A percentile compares a stretch with the other conserved stretches of the same genome.
phyloP scores from a whole-genome alignment of 306 rosid species.

The Arachis stenosperma region DNA sequence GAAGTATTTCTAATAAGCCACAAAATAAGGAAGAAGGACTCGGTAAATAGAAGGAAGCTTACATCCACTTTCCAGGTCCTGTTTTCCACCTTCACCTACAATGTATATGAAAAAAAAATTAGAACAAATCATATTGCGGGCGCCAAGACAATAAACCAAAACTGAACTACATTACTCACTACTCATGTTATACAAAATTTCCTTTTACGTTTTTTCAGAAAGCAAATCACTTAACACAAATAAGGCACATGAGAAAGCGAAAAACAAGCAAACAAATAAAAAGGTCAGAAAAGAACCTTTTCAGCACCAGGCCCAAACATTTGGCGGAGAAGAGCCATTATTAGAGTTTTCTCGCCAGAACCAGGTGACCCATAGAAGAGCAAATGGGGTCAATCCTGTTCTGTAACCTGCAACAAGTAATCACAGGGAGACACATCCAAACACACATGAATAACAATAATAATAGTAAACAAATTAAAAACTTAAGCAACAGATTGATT shows the following conservation, averaged over 20 bases:
- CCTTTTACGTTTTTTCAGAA: not conserved
- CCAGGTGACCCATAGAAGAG: constrained; percentile 95
- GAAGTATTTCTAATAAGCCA: not conserved
- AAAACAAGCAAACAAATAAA: not conserved
- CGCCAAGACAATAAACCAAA: constrained; percentile 13
- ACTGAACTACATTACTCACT: not conserved
- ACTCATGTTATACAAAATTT: not conserved
- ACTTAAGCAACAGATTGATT: not conserved
- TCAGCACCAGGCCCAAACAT: constrained; percentile 89
- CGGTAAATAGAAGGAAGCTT: constrained; percentile 43
- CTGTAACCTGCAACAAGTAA: constrained; percentile 56
- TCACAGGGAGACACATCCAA: not conserved
- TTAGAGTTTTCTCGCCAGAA: constrained; percentile 97
- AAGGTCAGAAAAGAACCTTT: constrained; percentile 50
- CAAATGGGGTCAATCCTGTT: constrained; percentile 96
- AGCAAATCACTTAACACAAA: constrained; percentile 3
- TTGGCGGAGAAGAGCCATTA: constrained; percentile 90
- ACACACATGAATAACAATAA: not conserved
- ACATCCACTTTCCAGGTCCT: constrained; percentile 95
- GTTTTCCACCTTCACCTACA: constrained; percentile 94
- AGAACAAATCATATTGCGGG: constrained; percentile 1
- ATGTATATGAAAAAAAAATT: constrained; percentile 18
- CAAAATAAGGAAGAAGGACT: not conserved
- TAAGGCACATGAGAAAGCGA: not conserved
- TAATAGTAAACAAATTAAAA: not conserved